A percentile compares a stretch with the other conserved stretches of the same genome.
Conservation (phyloP, 768 basidiomycete species). For the Gyrodon lividus region DNA sequence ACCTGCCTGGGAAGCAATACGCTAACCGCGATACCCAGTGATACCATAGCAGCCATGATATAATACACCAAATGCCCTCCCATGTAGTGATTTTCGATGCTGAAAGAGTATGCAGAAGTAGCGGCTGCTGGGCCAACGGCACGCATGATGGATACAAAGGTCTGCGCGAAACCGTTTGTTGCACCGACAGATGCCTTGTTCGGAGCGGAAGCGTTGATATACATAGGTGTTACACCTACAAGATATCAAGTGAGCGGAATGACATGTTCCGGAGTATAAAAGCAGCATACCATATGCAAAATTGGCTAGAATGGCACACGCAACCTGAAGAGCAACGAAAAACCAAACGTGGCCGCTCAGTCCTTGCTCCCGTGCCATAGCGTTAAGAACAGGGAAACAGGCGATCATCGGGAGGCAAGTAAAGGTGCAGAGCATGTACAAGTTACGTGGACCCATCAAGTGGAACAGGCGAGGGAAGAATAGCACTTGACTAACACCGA, state of each 20-base stretch:
- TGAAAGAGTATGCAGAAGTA: conserved; percentile 3
- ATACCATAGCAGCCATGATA: conserved; percentile 22
- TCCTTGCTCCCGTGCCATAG: conserved; percentile 37
- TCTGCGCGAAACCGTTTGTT: conserved; percentile 51
- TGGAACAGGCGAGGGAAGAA: conserved; percentile 58
- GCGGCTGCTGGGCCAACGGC: conserved; percentile 7
- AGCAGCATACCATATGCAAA: conserved; percentile 51
- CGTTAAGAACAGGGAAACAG: conserved; percentile 42
- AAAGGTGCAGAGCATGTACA: conserved; percentile 51
- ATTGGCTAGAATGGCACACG: conserved; percentile 44
- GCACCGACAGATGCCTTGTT: conserved; percentile 60
- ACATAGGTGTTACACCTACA: conserved; percentile 63
- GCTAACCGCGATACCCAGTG: conserved; percentile 21
- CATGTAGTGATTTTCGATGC: conserved; percentile 33
- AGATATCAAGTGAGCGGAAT: neutral
- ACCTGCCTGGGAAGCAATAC: conserved; percentile 31
- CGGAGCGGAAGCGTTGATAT: conserved; percentile 57
- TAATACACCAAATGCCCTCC: conserved; percentile 55
- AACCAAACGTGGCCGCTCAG: conserved; percentile 43
- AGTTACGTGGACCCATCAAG: conserved; percentile 52
- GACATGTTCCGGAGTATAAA: too few species aligned
- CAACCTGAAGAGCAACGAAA: conserved; percentile 44
- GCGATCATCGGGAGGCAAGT: conserved; percentile 45
- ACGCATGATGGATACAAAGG: conserved; percentile 8
- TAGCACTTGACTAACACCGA: conserved; percentile 52